A percentile compares a stretch with the other conserved stretches of the same genome.
Conservation (phyloP, 768 basidiomycete species). For the Collybiopsis confluens region DNA sequence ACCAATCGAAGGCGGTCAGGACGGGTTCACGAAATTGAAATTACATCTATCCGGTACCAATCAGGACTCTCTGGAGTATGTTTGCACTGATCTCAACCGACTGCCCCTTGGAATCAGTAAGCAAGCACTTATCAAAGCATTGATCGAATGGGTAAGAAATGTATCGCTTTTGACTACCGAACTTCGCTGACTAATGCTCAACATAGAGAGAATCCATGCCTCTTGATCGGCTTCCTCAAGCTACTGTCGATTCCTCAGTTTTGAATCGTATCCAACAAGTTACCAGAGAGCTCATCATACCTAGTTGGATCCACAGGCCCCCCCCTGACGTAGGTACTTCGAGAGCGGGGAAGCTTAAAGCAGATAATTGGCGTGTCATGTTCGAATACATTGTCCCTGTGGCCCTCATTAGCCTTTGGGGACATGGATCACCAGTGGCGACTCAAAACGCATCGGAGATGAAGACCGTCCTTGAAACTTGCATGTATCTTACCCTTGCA, state of each 20-base stretch:
- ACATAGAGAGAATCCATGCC: neutral
- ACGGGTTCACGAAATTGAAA: neutral
- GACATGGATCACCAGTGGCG: neutral
- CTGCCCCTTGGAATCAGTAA: neutral
- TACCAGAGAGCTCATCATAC: neutral
- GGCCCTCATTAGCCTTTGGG: constrained; percentile 18
- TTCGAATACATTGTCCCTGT: constrained; percentile 16
- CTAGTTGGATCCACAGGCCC: constrained; percentile 6
- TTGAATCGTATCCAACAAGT: neutral
- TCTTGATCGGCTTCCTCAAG: neutral
- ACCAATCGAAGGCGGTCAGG: neutral
- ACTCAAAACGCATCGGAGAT: neutral
- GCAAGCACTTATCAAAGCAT: neutral
- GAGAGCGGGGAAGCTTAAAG: constrained; percentile 20
- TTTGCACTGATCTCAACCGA: neutral
- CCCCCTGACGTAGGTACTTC: constrained; percentile 10
- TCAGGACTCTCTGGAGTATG: neutral
- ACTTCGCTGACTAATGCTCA: neutral
- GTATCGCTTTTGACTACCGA: neutral
- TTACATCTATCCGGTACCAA: neutral
- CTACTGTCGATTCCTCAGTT: neutral
- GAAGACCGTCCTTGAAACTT: neutral
- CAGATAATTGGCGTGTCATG: constrained; percentile 19
- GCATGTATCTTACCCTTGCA: neutral
- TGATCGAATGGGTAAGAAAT: neutral